Evolutionary conservation across 257 asterid species (phyloP).

Genomic region (Sherardia arvensis): DNA sequence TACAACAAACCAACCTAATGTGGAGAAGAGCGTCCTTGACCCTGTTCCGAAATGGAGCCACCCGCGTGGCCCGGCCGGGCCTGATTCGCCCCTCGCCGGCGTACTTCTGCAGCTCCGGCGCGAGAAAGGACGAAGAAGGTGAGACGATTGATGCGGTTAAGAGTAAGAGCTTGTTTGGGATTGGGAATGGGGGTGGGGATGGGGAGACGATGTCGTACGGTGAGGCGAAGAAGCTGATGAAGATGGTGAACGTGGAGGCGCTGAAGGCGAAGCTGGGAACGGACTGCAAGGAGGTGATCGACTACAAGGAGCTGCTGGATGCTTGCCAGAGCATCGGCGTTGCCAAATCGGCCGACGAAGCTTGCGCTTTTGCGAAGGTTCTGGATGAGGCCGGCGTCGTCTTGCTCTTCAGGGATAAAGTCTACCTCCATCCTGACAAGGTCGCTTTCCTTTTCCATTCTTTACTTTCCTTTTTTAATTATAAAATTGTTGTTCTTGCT

Average conservation of each 20-base stretch:
- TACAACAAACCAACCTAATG: constrained; percentile 16
- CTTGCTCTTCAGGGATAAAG: constrained; percentile 78
- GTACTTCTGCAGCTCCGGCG: constrained; percentile 22
- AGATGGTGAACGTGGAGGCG: constrained; percentile 77
- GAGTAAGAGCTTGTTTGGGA: no score
- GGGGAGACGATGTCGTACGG: constrained; percentile 41
- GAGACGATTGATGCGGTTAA: background rate
- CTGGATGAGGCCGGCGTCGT: constrained; percentile 91
- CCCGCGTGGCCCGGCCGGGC: constrained; percentile 15
- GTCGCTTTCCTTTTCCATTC: constrained; percentile 13
- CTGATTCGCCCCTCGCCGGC: constrained; percentile 8
- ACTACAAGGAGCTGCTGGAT: constrained; percentile 47
- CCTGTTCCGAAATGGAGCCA: constrained; percentile 30
- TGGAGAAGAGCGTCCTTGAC: constrained; percentile 47
- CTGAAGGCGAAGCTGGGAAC: constrained; percentile 62
- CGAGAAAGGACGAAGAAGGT: constrained; percentile 5
- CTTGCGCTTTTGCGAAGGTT: constrained; percentile 67
- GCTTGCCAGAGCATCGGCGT: constrained; percentile 67
- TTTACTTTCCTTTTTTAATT: background rate
- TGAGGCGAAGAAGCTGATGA: constrained; percentile 86
- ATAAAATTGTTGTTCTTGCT: background rate
- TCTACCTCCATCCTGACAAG: constrained; percentile 85
- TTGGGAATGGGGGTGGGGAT: constrained; percentile 6
- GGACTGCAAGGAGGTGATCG: constrained; percentile 61
- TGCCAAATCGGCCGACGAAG: constrained; percentile 59